Evolutionary conservation across 192 early-diverging fungal genomes (phyloP).

Genomic region (Coemansia sp.): DNA sequence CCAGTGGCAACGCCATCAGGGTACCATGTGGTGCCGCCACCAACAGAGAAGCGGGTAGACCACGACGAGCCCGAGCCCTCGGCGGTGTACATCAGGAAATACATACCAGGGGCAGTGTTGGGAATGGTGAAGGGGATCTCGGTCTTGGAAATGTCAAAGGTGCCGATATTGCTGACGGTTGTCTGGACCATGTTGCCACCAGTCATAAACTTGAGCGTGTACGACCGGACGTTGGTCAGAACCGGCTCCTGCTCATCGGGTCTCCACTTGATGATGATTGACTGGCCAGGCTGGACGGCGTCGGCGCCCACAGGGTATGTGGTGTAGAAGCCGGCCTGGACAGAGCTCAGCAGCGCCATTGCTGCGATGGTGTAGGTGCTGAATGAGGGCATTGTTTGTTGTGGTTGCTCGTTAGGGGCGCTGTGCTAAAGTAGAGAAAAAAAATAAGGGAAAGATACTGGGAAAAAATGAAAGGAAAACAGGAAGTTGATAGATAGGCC

Average conservation of each 20-base stretch:
- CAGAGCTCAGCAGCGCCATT: constrained; percentile 38
- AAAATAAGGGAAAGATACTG: neutral
- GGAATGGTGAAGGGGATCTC: constrained; percentile 45
- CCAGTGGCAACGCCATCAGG: constrained; percentile 51
- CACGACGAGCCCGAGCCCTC: constrained; percentile 48
- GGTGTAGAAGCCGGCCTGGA: constrained; percentile 52
- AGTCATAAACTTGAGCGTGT: constrained; percentile 53
- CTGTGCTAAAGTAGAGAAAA: neutral
- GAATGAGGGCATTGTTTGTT: constrained; percentile 41
- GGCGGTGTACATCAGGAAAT: constrained; percentile 55
- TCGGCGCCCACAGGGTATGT: constrained; percentile 50
- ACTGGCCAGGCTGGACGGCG: constrained; percentile 35
- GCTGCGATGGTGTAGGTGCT: constrained; percentile 26
- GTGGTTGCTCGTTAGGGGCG: neutral
- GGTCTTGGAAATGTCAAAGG: constrained; percentile 35
- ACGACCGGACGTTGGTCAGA: constrained; percentile 25
- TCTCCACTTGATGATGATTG: constrained; percentile 44
- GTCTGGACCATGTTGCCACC: constrained; percentile 54
- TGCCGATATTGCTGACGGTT: constrained; percentile 44
- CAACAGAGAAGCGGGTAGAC: constrained; percentile 53
- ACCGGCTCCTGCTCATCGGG: constrained; percentile 26
- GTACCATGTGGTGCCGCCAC: constrained; percentile 50
- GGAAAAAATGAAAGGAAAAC: neutral
- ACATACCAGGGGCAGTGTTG: constrained; percentile 48
- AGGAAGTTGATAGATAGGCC: neutral